These are phyloP conservation scores for Thecaphora thlaspeos DNA, from an alignment of 1,284 basidiomycete genomes.

Conservation along the genomic window DNA sequence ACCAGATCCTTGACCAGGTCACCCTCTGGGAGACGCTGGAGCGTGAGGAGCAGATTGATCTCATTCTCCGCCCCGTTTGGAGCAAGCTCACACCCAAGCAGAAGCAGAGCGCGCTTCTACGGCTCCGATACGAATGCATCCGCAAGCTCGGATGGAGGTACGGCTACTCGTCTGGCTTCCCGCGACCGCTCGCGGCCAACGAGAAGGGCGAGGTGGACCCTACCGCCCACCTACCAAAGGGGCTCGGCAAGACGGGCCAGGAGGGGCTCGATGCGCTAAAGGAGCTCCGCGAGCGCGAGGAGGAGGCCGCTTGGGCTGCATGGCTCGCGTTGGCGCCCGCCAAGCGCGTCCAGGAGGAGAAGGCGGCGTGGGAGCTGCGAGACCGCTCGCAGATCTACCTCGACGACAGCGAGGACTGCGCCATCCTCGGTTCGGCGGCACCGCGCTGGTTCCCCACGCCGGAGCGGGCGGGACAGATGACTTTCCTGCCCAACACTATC, in stretches of 20 bases:
- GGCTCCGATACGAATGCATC: conserved; percentile 33
- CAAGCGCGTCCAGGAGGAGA: conserved; percentile 38
- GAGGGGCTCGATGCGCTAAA: conserved; percentile 24
- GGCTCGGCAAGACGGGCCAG: conserved; percentile 10
- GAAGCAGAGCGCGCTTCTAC: conserved; percentile 21
- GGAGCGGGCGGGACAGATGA: conserved; percentile 66
- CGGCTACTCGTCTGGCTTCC: conserved; percentile 53
- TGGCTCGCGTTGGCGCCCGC: conserved; percentile 37
- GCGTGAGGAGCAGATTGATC: conserved; percentile 32
- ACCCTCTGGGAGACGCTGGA: too few relatives aligned
- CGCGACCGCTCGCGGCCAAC: conserved; percentile 9
- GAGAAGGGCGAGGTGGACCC: conserved; percentile 1
- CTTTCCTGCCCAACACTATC: conserved; percentile 84
- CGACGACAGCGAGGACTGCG: conserved; percentile 46
- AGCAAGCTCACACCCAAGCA: conserved; percentile 13
- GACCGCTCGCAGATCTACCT: conserved; percentile 52
- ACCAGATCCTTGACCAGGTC: too few relatives aligned
- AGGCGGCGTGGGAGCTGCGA: conserved; percentile 45
- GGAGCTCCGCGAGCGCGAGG: conserved; percentile 26
- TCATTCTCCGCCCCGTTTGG: conserved; percentile 33
- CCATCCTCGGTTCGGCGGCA: conserved; percentile 22
- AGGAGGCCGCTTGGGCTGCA: conserved; percentile 39
- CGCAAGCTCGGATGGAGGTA: conserved; percentile 52
- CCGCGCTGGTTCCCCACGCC: conserved; percentile 51
- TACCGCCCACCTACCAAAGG: conserved; percentile 11